Evolutionary conservation across 1,139 yeast genomes (phyloP).

Genomic region (Suhomyces bribrorum): DNA sequence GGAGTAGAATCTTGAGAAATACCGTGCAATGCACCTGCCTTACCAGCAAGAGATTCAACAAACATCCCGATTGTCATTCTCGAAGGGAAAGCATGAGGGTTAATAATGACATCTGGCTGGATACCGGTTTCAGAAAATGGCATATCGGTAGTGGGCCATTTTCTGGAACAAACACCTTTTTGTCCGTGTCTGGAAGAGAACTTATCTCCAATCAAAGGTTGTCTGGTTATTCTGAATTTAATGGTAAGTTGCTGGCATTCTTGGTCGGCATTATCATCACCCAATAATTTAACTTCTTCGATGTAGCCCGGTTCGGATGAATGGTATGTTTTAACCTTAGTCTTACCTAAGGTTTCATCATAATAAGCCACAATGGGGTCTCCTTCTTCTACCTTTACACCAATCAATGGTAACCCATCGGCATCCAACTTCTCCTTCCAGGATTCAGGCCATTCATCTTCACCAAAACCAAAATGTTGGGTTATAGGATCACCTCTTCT

Average conservation of each 20-base stretch:
- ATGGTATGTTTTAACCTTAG: slow-evolving; percentile 90
- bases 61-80: slow-evolving; percentile 99
- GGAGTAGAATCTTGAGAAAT: slow-evolving; percentile 98
- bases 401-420: slow-evolving; percentile 93
- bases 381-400: slow-evolving; percentile 87
- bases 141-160: slow-evolving; percentile 97
- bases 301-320: slow-evolving; percentile 93
- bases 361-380: slow-evolving; percentile 93
- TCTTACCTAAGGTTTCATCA: slow-evolving; percentile 89
- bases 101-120: slow-evolving; percentile 95
- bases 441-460: slow-evolving; percentile 85
- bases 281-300: slow-evolving; percentile 90
- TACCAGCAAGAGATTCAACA: slow-evolving; percentile 96
- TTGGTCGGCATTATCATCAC: slow-evolving; percentile 75
- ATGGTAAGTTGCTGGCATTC: slow-evolving; percentile 87
- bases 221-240: slow-evolving; percentile 87
- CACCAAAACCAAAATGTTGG: slow-evolving; percentile 93
- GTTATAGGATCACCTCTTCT: slow-evolving; percentile 93
- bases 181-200: slow-evolving; percentile 99
- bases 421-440: slow-evolving; percentile 88
- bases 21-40: slow-evolving; percentile 98
- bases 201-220: slow-evolving; percentile 96
- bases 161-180: slow-evolving; percentile 98
- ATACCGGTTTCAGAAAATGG: slow-evolving; percentile 96
- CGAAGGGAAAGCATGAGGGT: slow-evolving; percentile 99